Evolutionary conservation across 2,329 filamentous ascomycete species (phyloP).

Genomic region (Epichloe sibirici): DNA sequence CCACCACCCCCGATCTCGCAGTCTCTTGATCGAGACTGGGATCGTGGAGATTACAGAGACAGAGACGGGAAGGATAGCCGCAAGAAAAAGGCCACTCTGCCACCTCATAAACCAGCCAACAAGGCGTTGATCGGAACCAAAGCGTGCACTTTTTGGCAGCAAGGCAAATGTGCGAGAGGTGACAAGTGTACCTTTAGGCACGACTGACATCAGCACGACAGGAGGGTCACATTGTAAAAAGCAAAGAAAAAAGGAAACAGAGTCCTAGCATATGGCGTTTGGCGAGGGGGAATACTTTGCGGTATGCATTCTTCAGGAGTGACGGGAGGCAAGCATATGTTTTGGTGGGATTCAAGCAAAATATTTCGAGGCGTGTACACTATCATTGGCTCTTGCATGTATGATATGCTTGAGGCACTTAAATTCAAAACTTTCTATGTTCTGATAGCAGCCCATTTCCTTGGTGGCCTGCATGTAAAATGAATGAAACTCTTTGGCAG

Average conservation of each 20-base stretch:
- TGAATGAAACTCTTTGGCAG: too few relatives aligned
- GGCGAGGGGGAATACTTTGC: neutral
- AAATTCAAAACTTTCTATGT: neutral
- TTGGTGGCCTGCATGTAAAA: neutral
- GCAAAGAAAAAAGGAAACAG: neutral
- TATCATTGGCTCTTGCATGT: neutral
- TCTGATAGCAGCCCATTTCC: neutral
- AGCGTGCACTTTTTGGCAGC: constrained; percentile 56
- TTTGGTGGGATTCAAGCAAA: neutral
- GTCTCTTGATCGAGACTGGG: constrained; percentile 12
- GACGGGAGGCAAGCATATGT: neutral
- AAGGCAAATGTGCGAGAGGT: constrained; percentile 61
- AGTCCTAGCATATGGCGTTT: constrained; percentile 4
- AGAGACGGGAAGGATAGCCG: constrained; percentile 25
- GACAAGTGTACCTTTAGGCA: constrained; percentile 65
- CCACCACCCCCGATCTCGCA: constrained; percentile 2
- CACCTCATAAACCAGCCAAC: constrained; percentile 35
- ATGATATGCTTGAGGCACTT: neutral
- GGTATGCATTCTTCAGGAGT: neutral
- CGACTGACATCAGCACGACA: constrained; percentile 25
- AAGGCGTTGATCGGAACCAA: constrained; percentile 51
- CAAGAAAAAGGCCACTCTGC: constrained; percentile 29
- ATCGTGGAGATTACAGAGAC: constrained; percentile 20
- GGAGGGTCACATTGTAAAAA: neutral
- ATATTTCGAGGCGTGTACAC: neutral